Evolutionary conservation across 768 basidiomycete species (phyloP), one percentile per base, ranked within the genome.

Genomic region (Pholiota molesta): DNA sequence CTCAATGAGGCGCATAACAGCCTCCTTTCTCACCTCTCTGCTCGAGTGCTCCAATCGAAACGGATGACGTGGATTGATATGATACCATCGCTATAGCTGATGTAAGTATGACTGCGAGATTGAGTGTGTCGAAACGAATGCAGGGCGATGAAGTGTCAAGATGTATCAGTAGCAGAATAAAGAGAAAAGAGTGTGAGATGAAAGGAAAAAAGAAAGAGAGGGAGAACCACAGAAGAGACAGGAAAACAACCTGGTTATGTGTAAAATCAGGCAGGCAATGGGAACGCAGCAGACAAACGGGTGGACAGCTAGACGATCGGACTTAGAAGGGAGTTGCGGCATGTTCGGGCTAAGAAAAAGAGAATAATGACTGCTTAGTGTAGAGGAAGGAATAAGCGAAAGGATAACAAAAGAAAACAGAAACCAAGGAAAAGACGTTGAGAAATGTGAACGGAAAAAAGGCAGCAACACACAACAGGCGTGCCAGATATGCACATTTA

Each of bases 121-220:
- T 42, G 60, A 59, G 57, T 66, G 62, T 59, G 61, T 59, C 58
- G 64, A 57, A 58, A 35, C 57, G 39, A 45, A 69, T 63, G 64
- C 68, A 56, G 51, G 55, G 61, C 52, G 57, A 60, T 58, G 51
- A 60, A 58, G 58, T 44, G 65, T 64, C 63, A 65, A 66, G 33
- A 65, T 68, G 66, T 62, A 69, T 69, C 59, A 68, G 63, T 64
- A 63, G 52, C 61, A 61, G 31, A 63, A 59, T 33, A 51, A 28
- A 40, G 52, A 61, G 11, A 37, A 44, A 44, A 21, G 17, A 21
- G 42, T 21, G n/a, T 55, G 57, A 52, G 44, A 19, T 37, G 47
- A 47, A n/a, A 23, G 57, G 23, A 19, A 62, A 19, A 62, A 33
- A 45, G 37, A 26, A 62, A 49, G 17, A 51, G 23, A 37, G 0